phyloP scores from a whole-genome alignment of 345 rosid genomes.

The Eucalyptus curtisii region DNA sequence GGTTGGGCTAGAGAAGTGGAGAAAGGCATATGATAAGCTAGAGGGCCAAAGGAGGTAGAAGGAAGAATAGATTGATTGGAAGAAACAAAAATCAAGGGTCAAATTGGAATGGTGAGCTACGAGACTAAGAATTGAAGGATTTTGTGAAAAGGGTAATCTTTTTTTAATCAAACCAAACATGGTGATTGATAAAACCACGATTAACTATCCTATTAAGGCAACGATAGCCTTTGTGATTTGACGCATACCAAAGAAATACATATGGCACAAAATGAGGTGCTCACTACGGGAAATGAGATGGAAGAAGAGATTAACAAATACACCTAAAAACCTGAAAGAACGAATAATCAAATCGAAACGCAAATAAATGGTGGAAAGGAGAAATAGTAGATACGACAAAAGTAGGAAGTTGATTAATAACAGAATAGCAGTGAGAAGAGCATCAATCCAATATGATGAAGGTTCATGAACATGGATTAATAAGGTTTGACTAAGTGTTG shows the following conservation, averaged over 20 bases:
- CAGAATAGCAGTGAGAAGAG: not conserved
- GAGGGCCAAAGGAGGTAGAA: not conserved
- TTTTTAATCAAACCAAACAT: not conserved
- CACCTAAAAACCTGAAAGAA: not conserved
- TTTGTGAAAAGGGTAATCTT: not conserved
- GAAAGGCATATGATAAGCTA: not conserved
- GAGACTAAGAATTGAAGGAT: not conserved
- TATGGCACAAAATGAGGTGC: not conserved
- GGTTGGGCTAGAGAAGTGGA: not conserved
- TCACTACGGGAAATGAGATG: not conserved
- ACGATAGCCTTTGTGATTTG: not conserved
- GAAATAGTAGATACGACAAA: not conserved
- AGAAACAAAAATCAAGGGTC: not conserved
- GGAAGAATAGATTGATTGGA: not conserved
- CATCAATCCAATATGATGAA: not conserved
- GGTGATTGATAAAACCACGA: rapidly evolving
- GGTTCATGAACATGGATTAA: not conserved
- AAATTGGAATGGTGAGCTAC: not conserved
- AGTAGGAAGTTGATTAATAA: not conserved
- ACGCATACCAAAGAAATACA: not conserved
- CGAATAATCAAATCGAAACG: not conserved
- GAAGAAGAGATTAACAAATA: not conserved
- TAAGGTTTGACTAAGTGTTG: not conserved
- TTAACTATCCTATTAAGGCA: not conserved
- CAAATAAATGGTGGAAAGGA: not conserved